Evolutionary conservation across 805 yeast genomes (phyloP), one percentile per base, ranked within the genome.

Genomic region (Myxozyma sirexii): DNA sequence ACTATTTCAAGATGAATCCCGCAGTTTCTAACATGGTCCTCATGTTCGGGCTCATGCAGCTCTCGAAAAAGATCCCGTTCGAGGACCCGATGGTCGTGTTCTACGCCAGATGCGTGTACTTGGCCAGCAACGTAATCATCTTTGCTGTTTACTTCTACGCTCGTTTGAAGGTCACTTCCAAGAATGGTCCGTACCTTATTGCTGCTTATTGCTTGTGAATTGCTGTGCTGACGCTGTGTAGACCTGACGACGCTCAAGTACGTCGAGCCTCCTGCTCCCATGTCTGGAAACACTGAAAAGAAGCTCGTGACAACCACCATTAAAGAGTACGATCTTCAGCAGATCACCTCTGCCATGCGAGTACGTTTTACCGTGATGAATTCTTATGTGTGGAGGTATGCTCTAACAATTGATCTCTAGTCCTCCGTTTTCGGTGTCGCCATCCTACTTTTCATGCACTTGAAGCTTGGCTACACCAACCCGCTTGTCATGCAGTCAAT

Each of bases 391-490:
- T 31, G 46, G 1, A 24, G 17, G 19, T n/a, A n/a, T 4, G 3
- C 19, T 24, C 41, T 37, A 23, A 31, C 27, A 5, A 17, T 23
- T 3, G 15, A 6, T 6, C 13, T 13, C n/a, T 35, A 88, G 77
- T 84, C 96, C 66, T 83, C 90, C 67, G 85, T 87, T 81, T 88
- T 96, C 65, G 88, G 96, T 66, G 73, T 92, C 68, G 97, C 96
- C 70, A 90, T 94, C 96, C 92, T 94, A 92, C 96, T 87, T 26
- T 88, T 93, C 85, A 92, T 93, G 98, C 99, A 94, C 77, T 72
- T 94, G 64, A 93, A 93, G 84, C 84, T 94, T 96, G 88, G 90
- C 77, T 94, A 90, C 82, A 91, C 97, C 75, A 91, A 94, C 78
- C 99, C 99, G 61, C 83, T 94, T 74, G 85, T 94, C 68, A 88